Evolutionary conservation across 768 basidiomycete genomes (phyloP).

Genomic region (Chalciporus pseudorubinellus): DNA sequence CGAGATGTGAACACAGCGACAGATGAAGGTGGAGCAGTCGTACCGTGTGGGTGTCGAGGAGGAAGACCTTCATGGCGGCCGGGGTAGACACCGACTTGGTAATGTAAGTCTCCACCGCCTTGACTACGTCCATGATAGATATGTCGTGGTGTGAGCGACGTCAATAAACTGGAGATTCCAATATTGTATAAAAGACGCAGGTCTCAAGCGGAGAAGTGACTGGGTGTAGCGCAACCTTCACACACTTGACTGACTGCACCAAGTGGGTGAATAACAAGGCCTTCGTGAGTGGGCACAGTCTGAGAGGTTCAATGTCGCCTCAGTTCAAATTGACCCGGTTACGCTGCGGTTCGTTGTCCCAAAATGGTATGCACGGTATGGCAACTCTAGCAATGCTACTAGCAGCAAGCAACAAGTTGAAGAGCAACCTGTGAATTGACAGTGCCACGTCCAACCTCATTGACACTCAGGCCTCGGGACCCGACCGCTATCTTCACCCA

Average conservation of each 20-base stretch:
- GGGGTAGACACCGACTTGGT: constrained; percentile 84
- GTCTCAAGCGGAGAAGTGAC: neutral
- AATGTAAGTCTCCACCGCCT: constrained; percentile 93
- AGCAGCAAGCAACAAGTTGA: no score
- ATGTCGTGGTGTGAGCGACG: neutral
- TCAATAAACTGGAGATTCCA: neutral
- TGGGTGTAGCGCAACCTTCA: neutral
- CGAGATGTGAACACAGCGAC: neutral
- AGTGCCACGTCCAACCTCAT: no score
- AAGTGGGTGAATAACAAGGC: no score
- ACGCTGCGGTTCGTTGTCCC: neutral
- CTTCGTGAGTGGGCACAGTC: no score
- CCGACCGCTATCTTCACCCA: no score
- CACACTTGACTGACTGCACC: neutral
- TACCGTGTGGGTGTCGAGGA: constrained; percentile 93
- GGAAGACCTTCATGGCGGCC: constrained; percentile 89
- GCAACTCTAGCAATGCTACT: no score
- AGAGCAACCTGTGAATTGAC: no score
- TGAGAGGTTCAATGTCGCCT: no score
- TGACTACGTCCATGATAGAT: constrained; percentile 82
- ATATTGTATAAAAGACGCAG: neutral
- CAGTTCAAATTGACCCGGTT: no score
- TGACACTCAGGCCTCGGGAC: no score
- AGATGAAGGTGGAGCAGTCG: constrained; percentile 20
- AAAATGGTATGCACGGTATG: constrained; percentile 2